Evolutionary conservation across 169 alveolate genomes (phyloP).

Genomic region (Babesia sp.): DNA sequence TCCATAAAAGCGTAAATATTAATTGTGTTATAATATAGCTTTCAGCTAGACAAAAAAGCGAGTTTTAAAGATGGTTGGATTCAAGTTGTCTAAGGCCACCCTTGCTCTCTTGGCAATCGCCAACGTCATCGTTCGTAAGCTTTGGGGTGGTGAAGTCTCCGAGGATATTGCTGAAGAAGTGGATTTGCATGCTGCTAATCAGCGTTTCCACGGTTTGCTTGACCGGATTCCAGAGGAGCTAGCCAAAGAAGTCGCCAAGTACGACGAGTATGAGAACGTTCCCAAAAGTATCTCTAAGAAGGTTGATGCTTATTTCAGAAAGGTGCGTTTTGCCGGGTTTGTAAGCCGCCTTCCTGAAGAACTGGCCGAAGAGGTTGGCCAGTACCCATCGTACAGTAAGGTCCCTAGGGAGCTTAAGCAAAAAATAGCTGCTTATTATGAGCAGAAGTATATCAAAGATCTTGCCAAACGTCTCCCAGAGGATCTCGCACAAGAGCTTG

Average conservation of each 20-base stretch:
- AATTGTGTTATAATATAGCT: too few species aligned
- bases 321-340: neutral
- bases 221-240: neutral
- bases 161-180: too few species aligned
- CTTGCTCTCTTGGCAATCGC: too few species aligned
- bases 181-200: neutral
- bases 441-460: too few species aligned
- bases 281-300: neutral
- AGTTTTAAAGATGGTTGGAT: too few species aligned
- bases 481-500: neutral
- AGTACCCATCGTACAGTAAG: neutral
- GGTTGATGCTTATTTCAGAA: neutral
- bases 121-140: too few species aligned
- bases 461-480: neutral
- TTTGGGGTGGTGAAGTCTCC: too few species aligned
- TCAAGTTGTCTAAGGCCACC: too few species aligned
- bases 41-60: too few species aligned
- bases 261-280: neutral
- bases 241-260: neutral
- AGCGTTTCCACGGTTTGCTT: neutral
- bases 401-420: neutral
- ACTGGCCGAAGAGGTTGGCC: neutral
- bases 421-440: too few species aligned
- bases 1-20: too few species aligned
- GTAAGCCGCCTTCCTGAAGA: neutral